Evolutionary conservation across 768 basidiomycete species (phyloP).

Genomic region (Naganishia kalamii): DNA sequence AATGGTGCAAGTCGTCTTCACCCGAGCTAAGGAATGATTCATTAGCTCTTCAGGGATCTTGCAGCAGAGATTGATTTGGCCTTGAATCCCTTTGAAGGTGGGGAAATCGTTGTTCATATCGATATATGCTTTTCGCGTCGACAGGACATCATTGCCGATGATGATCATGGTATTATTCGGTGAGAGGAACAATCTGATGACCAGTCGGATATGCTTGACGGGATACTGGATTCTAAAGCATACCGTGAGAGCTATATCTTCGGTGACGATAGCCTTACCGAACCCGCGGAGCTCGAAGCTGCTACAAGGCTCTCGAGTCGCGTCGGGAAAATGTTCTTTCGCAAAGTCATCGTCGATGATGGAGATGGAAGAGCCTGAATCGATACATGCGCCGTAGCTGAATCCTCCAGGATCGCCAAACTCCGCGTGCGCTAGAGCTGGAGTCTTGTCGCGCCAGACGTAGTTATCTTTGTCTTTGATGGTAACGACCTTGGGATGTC

Average conservation of each 20-base stretch:
- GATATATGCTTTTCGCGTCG: not conserved
- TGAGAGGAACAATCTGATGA: not conserved
- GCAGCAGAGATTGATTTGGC: not conserved
- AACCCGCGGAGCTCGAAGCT: not conserved
- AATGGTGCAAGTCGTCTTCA: not conserved
- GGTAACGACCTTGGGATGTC: not conserved
- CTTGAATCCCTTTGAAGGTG: not conserved
- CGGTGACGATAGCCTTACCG: not conserved
- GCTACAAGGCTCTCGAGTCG: not conserved
- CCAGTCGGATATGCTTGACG: not conserved
- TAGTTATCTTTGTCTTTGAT: not conserved
- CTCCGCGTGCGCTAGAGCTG: not conserved
- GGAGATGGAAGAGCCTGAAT: slow-evolving; percentile 15
- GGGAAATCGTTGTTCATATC: not conserved
- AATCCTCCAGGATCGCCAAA: slow-evolving; percentile 2
- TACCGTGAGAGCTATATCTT: not conserved
- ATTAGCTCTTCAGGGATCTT: not conserved
- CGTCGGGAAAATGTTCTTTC: not conserved
- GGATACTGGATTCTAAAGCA: not conserved
- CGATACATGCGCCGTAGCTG: slow-evolving; percentile 2
- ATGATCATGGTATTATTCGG: not conserved
- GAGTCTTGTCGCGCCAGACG: not conserved
- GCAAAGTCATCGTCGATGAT: slow-evolving; percentile 9
- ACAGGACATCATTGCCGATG: not conserved
- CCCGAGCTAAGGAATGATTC: not conserved